These are phyloP conservation scores for Mallotus nudiflorus DNA, from an alignment of 345 rosid species.

Conservation along the genomic window DNA sequence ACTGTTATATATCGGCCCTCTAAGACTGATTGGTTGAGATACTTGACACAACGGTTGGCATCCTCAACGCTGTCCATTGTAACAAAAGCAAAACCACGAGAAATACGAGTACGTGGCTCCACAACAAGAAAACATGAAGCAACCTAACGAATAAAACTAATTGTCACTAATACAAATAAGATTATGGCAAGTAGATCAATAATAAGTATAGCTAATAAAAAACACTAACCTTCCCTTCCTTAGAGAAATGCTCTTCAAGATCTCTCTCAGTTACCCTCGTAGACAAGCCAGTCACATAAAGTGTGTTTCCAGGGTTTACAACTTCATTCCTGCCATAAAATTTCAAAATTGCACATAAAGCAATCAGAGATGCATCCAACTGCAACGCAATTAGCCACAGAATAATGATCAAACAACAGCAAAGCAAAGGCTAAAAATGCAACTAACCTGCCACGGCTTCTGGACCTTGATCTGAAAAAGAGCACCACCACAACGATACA, in stretches of 20 bases:
- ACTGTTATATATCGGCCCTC: slow-evolving; percentile 97
- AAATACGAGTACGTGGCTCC: slow-evolving; percentile 91
- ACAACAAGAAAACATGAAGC: slow-evolving; percentile 86
- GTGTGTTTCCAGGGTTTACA: slow-evolving; percentile 74
- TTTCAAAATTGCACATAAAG: not conserved
- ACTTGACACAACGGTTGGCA: slow-evolving; percentile 86
- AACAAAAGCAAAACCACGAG: slow-evolving; percentile 97
- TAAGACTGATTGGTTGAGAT: slow-evolving; percentile 93
- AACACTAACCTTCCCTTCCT: slow-evolving; percentile 89
- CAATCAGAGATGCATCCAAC: not conserved
- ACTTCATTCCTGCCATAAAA: slow-evolving; percentile 43
- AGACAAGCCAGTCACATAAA: slow-evolving; percentile 93
- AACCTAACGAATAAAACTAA: slow-evolving; percentile 51
- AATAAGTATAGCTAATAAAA: not conserved
- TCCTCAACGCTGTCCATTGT: slow-evolving; percentile 77
- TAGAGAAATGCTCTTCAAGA: slow-evolving; percentile 88
- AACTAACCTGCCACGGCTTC: slow-evolving; percentile 80
- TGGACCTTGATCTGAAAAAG: slow-evolving; percentile 64
- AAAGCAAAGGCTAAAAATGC: slow-evolving; percentile 5
- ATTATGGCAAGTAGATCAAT: not conserved
- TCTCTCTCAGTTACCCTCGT: slow-evolving; percentile 89
- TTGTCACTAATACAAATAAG: not conserved
- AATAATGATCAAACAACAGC: not conserved
- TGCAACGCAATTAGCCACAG: too few species aligned
- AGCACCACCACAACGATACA: slow-evolving; percentile 33